Evolutionary conservation across 805 yeast genomes (phyloP).

Genomic region (Suhomyces sp.): DNA sequence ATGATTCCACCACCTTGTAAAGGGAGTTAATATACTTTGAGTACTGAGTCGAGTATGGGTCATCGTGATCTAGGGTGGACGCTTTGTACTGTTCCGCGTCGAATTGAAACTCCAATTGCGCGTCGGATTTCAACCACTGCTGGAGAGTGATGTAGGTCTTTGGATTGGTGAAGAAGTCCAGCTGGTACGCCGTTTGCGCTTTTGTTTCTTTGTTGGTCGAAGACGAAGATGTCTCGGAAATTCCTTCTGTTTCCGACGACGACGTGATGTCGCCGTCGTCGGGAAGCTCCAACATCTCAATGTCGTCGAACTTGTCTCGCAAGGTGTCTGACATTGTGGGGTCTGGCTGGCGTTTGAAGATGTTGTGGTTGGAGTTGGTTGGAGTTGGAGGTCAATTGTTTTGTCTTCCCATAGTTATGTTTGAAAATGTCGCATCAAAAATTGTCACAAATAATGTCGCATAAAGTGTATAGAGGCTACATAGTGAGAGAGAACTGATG

Average conservation of each 20-base stretch:
- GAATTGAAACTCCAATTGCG: constrained; percentile 39
- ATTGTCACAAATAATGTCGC: too few species aligned
- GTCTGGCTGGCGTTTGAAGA: too few species aligned
- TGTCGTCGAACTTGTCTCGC: constrained; percentile 27
- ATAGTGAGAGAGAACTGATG: too few species aligned
- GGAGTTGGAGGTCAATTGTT: too few species aligned
- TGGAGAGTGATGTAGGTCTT: constrained; percentile 41
- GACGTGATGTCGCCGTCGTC: constrained; percentile 24
- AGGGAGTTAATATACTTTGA: constrained; percentile 47
- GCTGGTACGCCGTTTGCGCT: too few species aligned
- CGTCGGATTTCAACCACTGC: constrained; percentile 44
- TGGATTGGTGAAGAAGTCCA: constrained; percentile 10
- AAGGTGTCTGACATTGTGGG: too few species aligned
- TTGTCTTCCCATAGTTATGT: too few species aligned
- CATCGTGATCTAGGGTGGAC: constrained; percentile 28
- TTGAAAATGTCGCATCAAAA: too few species aligned
- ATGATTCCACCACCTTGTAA: constrained; percentile 51
- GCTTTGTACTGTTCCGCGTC: constrained; percentile 42
- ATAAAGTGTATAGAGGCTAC: too few species aligned
- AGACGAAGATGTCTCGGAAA: constrained; percentile 12
- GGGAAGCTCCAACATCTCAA: constrained; percentile 46
- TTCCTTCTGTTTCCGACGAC: constrained; percentile 20
- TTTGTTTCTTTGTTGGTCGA: constrained; percentile 1
- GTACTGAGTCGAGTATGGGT: constrained; percentile 43
- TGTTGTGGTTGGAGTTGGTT: too few species aligned